Evolutionary conservation across 1,284 basidiomycete genomes (phyloP).

Genomic region (Austroboletus novae-zelandiae): DNA sequence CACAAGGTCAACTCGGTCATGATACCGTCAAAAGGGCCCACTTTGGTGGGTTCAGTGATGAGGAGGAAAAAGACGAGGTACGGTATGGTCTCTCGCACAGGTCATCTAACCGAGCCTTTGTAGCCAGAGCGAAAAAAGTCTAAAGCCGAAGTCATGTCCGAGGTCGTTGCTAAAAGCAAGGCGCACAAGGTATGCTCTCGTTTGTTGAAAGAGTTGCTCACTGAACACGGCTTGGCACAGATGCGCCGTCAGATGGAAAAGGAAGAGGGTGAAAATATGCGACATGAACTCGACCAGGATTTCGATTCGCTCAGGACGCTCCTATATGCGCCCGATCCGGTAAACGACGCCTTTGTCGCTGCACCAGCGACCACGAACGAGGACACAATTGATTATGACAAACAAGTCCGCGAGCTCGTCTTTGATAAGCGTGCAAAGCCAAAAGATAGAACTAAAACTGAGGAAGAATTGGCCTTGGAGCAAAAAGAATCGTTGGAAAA

Average conservation of each 20-base stretch:
- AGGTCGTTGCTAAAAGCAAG: slow-evolving; percentile 98
- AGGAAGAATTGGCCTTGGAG: slow-evolving; percentile 89
- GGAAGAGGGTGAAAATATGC: slow-evolving; percentile 83
- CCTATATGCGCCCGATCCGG: slow-evolving; percentile 60
- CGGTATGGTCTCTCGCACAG: neutral
- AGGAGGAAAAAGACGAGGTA: slow-evolving; percentile 55
- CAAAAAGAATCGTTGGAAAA: slow-evolving; percentile 86
- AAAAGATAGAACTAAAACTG: slow-evolving; percentile 95
- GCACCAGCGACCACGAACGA: slow-evolving; percentile 7
- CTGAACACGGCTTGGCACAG: slow-evolving; percentile 39
- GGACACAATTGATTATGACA: slow-evolving; percentile 73
- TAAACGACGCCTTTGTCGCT: slow-evolving; percentile 35
- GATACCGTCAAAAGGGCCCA: slow-evolving; percentile 68
- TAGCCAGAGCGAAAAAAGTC: slow-evolving; percentile 82
- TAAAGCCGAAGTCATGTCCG: slow-evolving; percentile 97
- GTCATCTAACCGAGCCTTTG: slow-evolving; percentile 4
- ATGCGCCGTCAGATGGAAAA: slow-evolving; percentile 84
- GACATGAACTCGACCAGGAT: slow-evolving; percentile 87
- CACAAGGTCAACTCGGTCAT: slow-evolving; percentile 59
- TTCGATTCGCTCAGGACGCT: slow-evolving; percentile 82
- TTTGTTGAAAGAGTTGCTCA: neutral
- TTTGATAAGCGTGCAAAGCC: slow-evolving; percentile 94
- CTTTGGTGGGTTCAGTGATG: slow-evolving; percentile 88
- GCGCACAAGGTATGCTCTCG: slow-evolving; percentile 70
- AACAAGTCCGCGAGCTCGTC: slow-evolving; percentile 87